A percentile compares a stretch with the other conserved stretches of the same genome.
Evolutionary conservation across 177 flowering plant genomes (phyloP).

Genomic region (Vitis hybrid): DNA sequence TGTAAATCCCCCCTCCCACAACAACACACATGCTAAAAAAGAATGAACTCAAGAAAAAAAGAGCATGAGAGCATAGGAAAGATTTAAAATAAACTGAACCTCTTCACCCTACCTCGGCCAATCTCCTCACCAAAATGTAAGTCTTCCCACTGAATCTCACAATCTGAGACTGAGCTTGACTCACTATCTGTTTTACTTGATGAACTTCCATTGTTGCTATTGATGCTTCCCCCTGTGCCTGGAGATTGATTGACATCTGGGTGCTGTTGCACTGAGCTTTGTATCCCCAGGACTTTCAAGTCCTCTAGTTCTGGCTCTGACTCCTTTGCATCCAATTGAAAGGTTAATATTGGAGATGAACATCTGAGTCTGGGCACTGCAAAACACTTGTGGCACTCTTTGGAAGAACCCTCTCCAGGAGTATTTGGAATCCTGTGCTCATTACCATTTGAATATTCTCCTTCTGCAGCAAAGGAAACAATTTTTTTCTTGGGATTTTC

Average conservation of each 20-base stretch:
- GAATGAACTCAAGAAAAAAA: background rate
- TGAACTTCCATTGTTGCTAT: slow-evolving; percentile 32
- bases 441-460: slow-evolving; percentile 13
- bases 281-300: slow-evolving; percentile 20
- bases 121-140: slow-evolving; percentile 64
- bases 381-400: slow-evolving; percentile 28
- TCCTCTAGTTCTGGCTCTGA: slow-evolving; percentile 15
- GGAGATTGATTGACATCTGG: slow-evolving; percentile 22
- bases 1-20: background rate
- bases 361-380: slow-evolving; percentile 11
- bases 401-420: slow-evolving; percentile 19
- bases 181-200: slow-evolving; percentile 42
- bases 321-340: slow-evolving; percentile 19
- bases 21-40: too few species aligned
- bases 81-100: background rate
- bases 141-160: slow-evolving; percentile 78
- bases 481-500: slow-evolving; percentile 10
- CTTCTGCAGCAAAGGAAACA: slow-evolving; percentile 15
- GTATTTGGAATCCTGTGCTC: slow-evolving; percentile 10
- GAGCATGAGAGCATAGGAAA: background rate
- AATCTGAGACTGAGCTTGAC: slow-evolving; percentile 27
- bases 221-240: slow-evolving; percentile 35
- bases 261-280: slow-evolving; percentile 22
- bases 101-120: slow-evolving; percentile 61
- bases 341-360: slow-evolving; percentile 12